phyloP scores from a whole-genome alignment of 352 stramenopile species.

The Paralagenidium karlingii region DNA sequence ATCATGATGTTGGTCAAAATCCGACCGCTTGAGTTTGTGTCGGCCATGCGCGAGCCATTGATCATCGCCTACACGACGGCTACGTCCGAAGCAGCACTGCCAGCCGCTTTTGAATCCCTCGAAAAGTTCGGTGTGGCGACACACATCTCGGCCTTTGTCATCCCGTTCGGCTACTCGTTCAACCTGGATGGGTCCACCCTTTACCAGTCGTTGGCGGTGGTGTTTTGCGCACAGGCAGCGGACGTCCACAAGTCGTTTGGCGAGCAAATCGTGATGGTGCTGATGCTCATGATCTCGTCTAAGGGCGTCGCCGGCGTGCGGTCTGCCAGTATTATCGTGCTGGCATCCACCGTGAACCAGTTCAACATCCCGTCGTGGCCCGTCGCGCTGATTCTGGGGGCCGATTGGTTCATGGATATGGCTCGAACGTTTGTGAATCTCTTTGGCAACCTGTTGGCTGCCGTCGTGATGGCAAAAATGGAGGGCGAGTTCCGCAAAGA shows the following conservation, averaged over 20 bases:
- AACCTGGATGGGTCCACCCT: slow-evolving; percentile 42
- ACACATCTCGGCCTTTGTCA: slow-evolving; percentile 37
- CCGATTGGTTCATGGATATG: slow-evolving; percentile 55
- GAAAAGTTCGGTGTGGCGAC: slow-evolving; percentile 32
- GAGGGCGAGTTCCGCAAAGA: slow-evolving; percentile 46
- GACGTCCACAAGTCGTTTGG: slow-evolving; percentile 28
- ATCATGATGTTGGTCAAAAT: slow-evolving; percentile 35
- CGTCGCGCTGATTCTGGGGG: slow-evolving; percentile 34
- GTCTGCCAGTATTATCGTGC: slow-evolving; percentile 9
- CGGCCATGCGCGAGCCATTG: slow-evolving; percentile 32
- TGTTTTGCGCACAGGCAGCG: slow-evolving; percentile 43
- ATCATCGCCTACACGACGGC: slow-evolving; percentile 49
- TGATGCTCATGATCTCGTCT: slow-evolving; percentile 31
- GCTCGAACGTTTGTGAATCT: slow-evolving; percentile 38
- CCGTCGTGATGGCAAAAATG: slow-evolving; percentile 48
- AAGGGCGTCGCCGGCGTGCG: slow-evolving; percentile 11
- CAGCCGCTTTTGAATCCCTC: slow-evolving; percentile 43
- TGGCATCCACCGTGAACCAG: slow-evolving; percentile 16
- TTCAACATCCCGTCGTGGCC: slow-evolving; percentile 46
- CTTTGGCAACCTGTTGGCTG: slow-evolving; percentile 34
- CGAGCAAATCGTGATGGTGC: slow-evolving; percentile 45
- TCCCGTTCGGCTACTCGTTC: slow-evolving; percentile 54
- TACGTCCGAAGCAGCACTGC: slow-evolving; percentile 34
- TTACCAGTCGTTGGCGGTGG: slow-evolving; percentile 26
- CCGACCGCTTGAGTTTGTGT: slow-evolving; percentile 24